Conservation (phyloP, 1,139 yeast species). For the Yamadazyma taylorii region DNA sequence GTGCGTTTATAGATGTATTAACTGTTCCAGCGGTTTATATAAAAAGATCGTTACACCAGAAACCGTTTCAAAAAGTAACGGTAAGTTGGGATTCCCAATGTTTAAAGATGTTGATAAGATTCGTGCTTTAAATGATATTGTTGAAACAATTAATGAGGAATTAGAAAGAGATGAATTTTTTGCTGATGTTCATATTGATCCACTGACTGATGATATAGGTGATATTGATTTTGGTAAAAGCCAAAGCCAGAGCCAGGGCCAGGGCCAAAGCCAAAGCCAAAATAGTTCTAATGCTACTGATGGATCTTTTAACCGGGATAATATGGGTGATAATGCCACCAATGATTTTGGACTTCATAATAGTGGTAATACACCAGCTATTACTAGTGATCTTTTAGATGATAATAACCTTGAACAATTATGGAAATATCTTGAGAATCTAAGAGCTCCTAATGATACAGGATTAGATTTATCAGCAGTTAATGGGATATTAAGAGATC, state of each 20-base stretch:
- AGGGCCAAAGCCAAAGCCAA: no score
- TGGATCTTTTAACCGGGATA: no score
- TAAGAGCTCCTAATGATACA: neutral
- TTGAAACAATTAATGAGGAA: neutral
- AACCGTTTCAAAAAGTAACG: neutral
- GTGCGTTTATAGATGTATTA: neutral
- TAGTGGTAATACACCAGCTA: no score
- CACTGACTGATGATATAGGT: no score
- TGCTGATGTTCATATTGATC: neutral
- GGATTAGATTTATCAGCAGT: neutral
- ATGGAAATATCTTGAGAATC: constrained; percentile 1
- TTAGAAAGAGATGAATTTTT: neutral
- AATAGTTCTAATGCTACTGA: no score
- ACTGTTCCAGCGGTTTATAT: neutral
- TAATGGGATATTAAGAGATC: neutral
- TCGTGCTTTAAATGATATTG: neutral
- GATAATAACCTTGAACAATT: neutral
- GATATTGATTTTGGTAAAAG: no score
- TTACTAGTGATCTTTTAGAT: neutral
- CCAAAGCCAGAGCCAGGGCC: no score
- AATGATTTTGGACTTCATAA: no score
- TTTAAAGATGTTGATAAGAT: constrained; percentile 1
- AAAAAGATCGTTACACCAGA: neutral
- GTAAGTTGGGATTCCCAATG: neutral
- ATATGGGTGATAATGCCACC: no score